Evolutionary conservation across 2,329 filamentous ascomycete genomes (phyloP).

Genomic region (Fusarium circinatum): DNA sequence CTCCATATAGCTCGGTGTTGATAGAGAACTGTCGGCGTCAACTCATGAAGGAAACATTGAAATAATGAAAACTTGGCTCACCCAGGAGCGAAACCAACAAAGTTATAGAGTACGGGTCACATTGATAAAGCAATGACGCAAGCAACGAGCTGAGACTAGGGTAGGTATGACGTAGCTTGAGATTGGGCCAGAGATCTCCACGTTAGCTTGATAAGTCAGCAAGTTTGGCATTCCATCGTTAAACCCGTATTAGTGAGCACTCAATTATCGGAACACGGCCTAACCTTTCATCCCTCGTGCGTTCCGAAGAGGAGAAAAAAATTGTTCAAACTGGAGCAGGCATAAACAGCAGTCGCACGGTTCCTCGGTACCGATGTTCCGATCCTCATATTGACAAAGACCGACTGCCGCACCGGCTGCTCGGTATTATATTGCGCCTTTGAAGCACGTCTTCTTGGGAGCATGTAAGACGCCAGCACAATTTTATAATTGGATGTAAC

Average conservation of each 20-base stretch:
- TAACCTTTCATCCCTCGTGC: conserved; percentile 16
- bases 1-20: neutral
- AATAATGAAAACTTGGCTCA: neutral
- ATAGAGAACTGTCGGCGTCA: neutral
- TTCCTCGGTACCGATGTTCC: conserved; percentile 35
- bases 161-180: conserved; percentile 18
- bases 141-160: neutral
- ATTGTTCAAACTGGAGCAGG: conserved; percentile 1
- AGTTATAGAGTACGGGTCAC: conserved; percentile 4
- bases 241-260: neutral
- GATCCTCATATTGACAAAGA: neutral
- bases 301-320: conserved; percentile 1
- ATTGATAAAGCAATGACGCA: conserved; percentile 28
- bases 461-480: neutral
- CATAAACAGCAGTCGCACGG: conserved; percentile 34
- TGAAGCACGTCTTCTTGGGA: neutral
- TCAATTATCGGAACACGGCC: neutral
- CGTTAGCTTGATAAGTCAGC: conserved; percentile 14
- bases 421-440: conserved; percentile 1
- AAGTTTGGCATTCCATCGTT: neutral
- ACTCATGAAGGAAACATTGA: neutral
- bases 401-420: conserved; percentile 34
- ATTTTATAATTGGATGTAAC: neutral
- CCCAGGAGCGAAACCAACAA: neutral
- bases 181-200: neutral